Evolutionary conservation across 2,329 filamentous ascomycete genomes (phyloP).

Genomic region (Didymella exigua): DNA sequence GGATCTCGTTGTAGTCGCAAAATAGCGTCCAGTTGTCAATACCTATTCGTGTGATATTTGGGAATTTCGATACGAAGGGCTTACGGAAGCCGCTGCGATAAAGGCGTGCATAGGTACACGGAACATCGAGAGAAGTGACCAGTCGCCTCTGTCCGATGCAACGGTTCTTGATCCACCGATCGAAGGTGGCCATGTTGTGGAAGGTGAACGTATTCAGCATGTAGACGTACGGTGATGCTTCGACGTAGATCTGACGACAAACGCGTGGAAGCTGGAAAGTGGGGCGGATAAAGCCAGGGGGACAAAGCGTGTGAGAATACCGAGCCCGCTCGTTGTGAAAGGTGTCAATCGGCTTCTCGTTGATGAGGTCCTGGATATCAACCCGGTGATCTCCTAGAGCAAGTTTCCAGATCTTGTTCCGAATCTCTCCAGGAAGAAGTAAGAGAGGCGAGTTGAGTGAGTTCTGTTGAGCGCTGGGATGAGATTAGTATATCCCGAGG

Average conservation of each 20-base stretch:
- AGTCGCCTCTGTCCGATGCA: slow-evolving; percentile 12
- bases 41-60: slow-evolving; percentile 15
- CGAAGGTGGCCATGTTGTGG: neutral
- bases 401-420: slow-evolving; percentile 21
- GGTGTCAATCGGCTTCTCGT: neutral
- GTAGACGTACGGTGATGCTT: slow-evolving; percentile 9
- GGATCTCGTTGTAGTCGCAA: neutral
- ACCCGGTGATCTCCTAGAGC: slow-evolving; percentile 13
- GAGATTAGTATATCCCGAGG: neutral
- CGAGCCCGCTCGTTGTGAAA: neutral
- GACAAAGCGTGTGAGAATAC: neutral
- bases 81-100: slow-evolving; percentile 17
- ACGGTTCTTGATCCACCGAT: slow-evolving; percentile 19
- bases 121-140: slow-evolving; percentile 17
- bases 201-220: slow-evolving; percentile 8
- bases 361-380: neutral
- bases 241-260: slow-evolving; percentile 19
- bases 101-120: slow-evolving; percentile 9
- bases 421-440: slow-evolving; percentile 20
- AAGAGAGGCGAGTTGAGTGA: slow-evolving; percentile 19
- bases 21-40: slow-evolving; percentile 10
- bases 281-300: neutral
- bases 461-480: slow-evolving; percentile 14
- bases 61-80: slow-evolving; percentile 13
- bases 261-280: slow-evolving; percentile 8